Evolutionary conservation across 805 yeast species (phyloP).

Genomic region (Candida parachauliodes): DNA sequence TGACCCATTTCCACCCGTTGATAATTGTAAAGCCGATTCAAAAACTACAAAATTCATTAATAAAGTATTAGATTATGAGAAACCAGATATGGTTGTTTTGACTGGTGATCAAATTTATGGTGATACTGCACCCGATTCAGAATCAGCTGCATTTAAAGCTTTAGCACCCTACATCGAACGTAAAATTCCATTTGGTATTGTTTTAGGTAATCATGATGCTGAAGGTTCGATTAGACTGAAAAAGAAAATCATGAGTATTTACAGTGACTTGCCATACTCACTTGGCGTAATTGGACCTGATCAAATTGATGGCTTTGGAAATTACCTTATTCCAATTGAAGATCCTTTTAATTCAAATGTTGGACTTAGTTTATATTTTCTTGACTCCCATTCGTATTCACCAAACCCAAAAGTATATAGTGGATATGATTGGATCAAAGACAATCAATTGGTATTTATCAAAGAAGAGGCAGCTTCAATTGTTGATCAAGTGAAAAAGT

Average conservation of each 20-base stretch:
- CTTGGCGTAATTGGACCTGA: conserved; percentile 60
- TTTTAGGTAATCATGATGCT: conserved; percentile 93
- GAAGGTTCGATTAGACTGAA: conserved; percentile 66
- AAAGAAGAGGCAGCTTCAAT: conserved; percentile 27
- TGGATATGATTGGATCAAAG: conserved; percentile 86
- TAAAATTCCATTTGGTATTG: conserved; percentile 77
- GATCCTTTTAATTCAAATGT: conserved; percentile 33
- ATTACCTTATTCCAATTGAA: conserved; percentile 57
- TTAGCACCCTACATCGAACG: conserved; percentile 63
- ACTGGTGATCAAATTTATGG: conserved; percentile 95
- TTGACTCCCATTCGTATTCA: conserved; percentile 82
- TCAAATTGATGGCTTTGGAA: conserved; percentile 78
- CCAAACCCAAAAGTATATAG: conserved; percentile 60
- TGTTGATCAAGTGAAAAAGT: conserved; percentile 24
- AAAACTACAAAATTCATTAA: conserved; percentile 62
- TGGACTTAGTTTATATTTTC: conserved; percentile 62
- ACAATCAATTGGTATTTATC: conserved; percentile 60
- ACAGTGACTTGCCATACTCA: conserved; percentile 63
- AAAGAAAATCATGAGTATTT: conserved; percentile 54
- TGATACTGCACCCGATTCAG: conserved; percentile 71
- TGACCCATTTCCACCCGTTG: conserved; percentile 60
- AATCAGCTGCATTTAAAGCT: conserved; percentile 76
- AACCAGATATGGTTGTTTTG: conserved; percentile 80
- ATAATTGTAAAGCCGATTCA: conserved; percentile 73
- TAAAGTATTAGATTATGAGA: conserved; percentile 63